Conservation (phyloP, 768 basidiomycete species). For the Phlegmacium glaucopus region DNA sequence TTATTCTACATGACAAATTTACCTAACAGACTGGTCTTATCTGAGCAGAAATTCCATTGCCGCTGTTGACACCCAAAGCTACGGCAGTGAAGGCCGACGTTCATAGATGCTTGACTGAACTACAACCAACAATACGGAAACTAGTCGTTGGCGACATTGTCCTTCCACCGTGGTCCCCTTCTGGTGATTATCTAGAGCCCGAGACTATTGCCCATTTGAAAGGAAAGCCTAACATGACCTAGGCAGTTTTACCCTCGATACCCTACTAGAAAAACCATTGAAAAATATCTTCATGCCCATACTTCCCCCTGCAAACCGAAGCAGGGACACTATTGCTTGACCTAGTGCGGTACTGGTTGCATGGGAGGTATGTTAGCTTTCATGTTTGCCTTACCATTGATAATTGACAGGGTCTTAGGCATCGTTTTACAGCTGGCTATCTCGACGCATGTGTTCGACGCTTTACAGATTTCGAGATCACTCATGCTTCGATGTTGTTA, state of each 20-base stretch:
- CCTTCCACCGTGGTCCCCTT: constrained; percentile 31
- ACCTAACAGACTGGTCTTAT: not conserved
- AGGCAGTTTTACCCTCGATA: constrained; percentile 34
- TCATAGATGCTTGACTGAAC: constrained; percentile 19
- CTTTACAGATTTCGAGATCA: constrained; percentile 36
- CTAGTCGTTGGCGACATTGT: constrained; percentile 31
- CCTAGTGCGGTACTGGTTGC: constrained; percentile 42
- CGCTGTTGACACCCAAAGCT: constrained; percentile 7
- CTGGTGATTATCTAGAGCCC: constrained; percentile 13
- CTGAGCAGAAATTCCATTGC: constrained; percentile 3
- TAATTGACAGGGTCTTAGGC: constrained; percentile 19
- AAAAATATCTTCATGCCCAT: constrained; percentile 41
- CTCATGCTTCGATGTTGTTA: constrained; percentile 32
- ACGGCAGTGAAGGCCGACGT: constrained; percentile 17
- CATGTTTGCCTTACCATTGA: no score
- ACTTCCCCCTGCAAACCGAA: constrained; percentile 29
- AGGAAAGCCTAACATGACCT: constrained; percentile 40
- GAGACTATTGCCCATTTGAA: constrained; percentile 25
- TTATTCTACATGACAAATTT: constrained; percentile 2
- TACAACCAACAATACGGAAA: constrained; percentile 28
- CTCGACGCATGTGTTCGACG: constrained; percentile 39
- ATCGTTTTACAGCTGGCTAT: constrained; percentile 45
- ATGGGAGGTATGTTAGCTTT: constrained; percentile 33
- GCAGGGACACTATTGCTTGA: constrained; percentile 32
- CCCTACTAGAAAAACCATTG: constrained; percentile 27